These are phyloP conservation scores for Mycena kentingensis DNA, from an alignment of 768 basidiomycete genomes.

Conservation along the genomic window DNA sequence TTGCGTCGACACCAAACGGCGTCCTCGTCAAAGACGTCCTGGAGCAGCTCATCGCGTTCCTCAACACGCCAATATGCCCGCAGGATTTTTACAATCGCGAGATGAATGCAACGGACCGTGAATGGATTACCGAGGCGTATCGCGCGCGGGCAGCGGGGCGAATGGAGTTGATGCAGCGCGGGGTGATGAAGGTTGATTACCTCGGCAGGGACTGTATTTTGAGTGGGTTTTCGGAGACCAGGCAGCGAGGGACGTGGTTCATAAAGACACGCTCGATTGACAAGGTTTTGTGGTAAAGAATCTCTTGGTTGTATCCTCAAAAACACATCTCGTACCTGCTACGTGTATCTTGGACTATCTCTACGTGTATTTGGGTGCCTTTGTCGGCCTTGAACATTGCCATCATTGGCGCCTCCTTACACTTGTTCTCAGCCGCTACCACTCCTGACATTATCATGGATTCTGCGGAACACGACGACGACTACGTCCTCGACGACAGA, in stretches of 20 bases:
- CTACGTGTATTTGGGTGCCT: no score
- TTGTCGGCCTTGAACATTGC: no score
- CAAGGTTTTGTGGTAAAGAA: no score
- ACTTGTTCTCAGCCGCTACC: no score
- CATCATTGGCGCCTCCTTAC: no score
- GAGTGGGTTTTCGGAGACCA: slow-evolving; percentile 54
- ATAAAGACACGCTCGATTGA: slow-evolving; percentile 47
- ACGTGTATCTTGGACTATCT: no score
- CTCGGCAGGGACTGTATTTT: slow-evolving; percentile 55
- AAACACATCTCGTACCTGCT: no score
- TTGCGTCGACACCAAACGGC: slow-evolving; percentile 48
- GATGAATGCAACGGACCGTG: slow-evolving; percentile 47
- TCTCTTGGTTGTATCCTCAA: no score
- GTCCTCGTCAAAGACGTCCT: slow-evolving; percentile 62
- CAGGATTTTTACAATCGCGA: slow-evolving; percentile 64
- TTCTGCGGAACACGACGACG: no score
- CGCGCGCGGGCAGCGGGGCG: slow-evolving; percentile 42
- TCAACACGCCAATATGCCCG: slow-evolving; percentile 47
- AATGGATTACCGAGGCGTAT: slow-evolving; percentile 47
- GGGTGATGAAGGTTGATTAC: slow-evolving; percentile 62
- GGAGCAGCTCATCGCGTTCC: slow-evolving; percentile 42
- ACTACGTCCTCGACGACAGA: no score
- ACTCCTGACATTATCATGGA: no score
- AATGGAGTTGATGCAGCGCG: slow-evolving; percentile 36
- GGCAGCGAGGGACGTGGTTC: slow-evolving; percentile 61